phyloP scores from a whole-genome alignment of 495 filamentous ascomycete species.

The Penicillium pancosmium region DNA sequence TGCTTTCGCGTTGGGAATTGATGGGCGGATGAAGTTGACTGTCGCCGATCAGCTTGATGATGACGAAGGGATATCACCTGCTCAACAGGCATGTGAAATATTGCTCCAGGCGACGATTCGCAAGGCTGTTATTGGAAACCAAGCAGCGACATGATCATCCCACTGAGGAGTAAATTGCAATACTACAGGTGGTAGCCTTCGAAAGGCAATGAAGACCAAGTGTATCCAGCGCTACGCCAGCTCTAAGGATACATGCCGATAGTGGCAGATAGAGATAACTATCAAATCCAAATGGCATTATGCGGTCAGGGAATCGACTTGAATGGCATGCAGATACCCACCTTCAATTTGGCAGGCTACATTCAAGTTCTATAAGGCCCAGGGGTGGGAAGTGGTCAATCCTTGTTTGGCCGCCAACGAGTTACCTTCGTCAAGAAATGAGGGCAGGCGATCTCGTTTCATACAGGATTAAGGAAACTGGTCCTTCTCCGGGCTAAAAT shows the following conservation, averaged over 20 bases:
- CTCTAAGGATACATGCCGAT: not conserved
- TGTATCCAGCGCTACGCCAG: not conserved
- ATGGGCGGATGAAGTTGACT: constrained; percentile 57
- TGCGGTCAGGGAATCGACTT: not conserved
- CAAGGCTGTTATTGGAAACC: constrained; percentile 30
- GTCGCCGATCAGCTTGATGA: constrained; percentile 27
- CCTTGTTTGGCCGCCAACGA: too few relatives aligned
- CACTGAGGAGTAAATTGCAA: not conserved
- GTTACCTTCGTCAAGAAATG: too few relatives aligned
- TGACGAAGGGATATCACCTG: constrained; percentile 12
- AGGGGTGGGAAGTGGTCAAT: too few relatives aligned
- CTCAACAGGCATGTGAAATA: constrained; percentile 29
- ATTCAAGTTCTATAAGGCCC: not conserved
- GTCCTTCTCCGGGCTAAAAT: too few relatives aligned
- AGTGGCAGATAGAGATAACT: not conserved
- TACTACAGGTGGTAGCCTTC: not conserved
- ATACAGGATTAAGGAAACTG: too few relatives aligned
- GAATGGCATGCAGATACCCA: not conserved
- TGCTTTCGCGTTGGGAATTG: constrained; percentile 54
- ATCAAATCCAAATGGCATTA: not conserved
- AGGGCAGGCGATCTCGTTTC: too few relatives aligned
- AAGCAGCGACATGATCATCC: constrained; percentile 22
- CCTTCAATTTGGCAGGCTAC: not conserved
- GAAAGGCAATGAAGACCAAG: not conserved
- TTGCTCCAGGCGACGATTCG: constrained; percentile 34